Conservation (phyloP, 345 rosid species). For the Crucihimalaya himalaica region DNA sequence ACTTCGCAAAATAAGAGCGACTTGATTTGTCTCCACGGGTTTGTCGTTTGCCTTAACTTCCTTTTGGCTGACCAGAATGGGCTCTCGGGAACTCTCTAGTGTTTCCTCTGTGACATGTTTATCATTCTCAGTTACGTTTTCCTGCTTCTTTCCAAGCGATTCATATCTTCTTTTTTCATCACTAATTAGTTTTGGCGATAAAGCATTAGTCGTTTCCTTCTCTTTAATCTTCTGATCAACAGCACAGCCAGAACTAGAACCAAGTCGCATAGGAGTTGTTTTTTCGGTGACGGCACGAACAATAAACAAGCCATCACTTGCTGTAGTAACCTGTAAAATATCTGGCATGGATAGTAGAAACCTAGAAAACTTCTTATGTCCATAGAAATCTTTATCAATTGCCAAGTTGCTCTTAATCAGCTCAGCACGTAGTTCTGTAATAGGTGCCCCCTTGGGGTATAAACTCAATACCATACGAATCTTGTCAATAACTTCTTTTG, state of each 20-base stretch:
- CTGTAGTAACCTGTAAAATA: constrained; percentile 45
- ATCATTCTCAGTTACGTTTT: background rate
- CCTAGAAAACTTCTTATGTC: constrained; percentile 61
- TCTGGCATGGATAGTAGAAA: constrained; percentile 73
- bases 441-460: constrained; percentile 56
- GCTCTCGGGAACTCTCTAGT: constrained; percentile 14
- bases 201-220: constrained; percentile 22
- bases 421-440: constrained; percentile 57
- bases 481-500: constrained; percentile 52
- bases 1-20: constrained; percentile 31
- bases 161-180: constrained; percentile 32
- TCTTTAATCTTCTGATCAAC: constrained; percentile 20
- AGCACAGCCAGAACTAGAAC: constrained; percentile 24
- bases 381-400: constrained; percentile 67
- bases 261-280: constrained; percentile 26
- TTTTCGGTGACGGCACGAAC: constrained; percentile 34
- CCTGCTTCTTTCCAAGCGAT: constrained; percentile 26
- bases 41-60: constrained; percentile 17
- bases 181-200: constrained; percentile 26
- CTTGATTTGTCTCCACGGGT: constrained; percentile 23
- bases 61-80: constrained; percentile 21
- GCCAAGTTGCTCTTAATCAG: constrained; percentile 43
- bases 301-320: constrained; percentile 47
- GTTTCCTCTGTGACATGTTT: constrained; percentile 13
- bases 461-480: constrained; percentile 51